A percentile compares a stretch with the other conserved stretches of the same genome.
Evolutionary conservation across 2,329 filamentous ascomycete species (phyloP).

Genomic region (Fragosphaeria purpurea): DNA sequence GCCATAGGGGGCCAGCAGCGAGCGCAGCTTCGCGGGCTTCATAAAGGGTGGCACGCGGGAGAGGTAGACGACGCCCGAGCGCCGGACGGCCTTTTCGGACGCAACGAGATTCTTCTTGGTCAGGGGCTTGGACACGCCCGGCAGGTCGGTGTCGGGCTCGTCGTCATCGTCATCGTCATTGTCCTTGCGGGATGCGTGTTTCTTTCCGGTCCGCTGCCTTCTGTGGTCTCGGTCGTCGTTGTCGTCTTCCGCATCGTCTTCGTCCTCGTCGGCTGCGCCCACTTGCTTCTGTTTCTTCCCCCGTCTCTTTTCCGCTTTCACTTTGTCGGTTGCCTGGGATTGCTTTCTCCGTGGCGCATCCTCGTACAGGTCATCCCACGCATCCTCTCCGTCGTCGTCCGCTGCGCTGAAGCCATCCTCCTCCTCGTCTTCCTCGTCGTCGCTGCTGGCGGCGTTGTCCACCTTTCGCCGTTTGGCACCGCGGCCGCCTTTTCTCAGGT

Average conservation of each 20-base stretch:
- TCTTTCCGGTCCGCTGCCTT: no score
- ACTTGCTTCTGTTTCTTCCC: no score
- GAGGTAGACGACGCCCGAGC: conserved; percentile 73
- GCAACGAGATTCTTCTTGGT: conserved; percentile 59
- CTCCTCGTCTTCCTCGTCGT: conserved; percentile 24
- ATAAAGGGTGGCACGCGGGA: conserved; percentile 81
- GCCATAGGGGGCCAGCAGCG: conserved; percentile 66
- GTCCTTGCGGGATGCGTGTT: no score
- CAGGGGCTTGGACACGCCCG: conserved; percentile 41
- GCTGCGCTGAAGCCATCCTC: conserved; percentile 14
- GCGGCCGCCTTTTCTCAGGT: conserved; percentile 55
- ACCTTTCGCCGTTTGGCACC: conserved; percentile 55
- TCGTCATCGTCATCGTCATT: background rate
- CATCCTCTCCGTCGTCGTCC: conserved; percentile 1
- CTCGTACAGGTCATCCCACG: background rate
- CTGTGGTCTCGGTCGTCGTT: background rate
- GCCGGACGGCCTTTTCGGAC: conserved; percentile 54
- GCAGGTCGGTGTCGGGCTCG: conserved; percentile 23
- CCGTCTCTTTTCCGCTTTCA: no score
- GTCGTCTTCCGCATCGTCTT: background rate
- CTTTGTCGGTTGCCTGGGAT: background rate
- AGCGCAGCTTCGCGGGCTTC: conserved; percentile 69
- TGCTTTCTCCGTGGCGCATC: background rate
- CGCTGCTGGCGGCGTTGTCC: conserved; percentile 27
- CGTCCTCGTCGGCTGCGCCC: background rate